These are phyloP conservation scores for Macroventuria anomochaeta DNA, from an alignment of 2,329 filamentous ascomycete genomes.

Conservation along the genomic window DNA sequence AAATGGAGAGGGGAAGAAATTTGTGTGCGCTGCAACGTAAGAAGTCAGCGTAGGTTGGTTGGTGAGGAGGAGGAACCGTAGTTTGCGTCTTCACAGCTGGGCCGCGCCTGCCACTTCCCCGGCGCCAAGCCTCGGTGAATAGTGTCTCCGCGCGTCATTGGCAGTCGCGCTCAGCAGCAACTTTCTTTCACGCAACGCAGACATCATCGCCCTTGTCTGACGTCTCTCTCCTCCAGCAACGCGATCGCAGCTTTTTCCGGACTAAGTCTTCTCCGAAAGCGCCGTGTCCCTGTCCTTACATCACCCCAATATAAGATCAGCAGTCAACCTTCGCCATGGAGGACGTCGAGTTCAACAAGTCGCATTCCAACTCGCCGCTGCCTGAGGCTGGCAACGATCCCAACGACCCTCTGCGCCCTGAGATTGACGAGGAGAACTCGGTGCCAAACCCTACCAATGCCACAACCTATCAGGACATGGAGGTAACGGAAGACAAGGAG, in stretches of 20 bases:
- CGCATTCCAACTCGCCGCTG: constrained; percentile 49
- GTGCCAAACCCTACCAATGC: constrained; percentile 53
- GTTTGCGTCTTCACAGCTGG: constrained; percentile 1
- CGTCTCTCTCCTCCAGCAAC: constrained; percentile 1
- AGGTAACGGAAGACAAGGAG: constrained; percentile 50
- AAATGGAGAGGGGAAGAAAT: neutral
- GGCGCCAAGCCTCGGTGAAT: constrained; percentile 25
- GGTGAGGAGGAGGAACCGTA: neutral
- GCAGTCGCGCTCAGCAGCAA: constrained; percentile 26
- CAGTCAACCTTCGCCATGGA: constrained; percentile 44
- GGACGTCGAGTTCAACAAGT: constrained; percentile 51
- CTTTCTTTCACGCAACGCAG: constrained; percentile 20
- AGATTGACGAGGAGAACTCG: constrained; percentile 58
- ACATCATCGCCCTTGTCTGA: constrained; percentile 8
- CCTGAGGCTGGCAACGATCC: constrained; percentile 58
- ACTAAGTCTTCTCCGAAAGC: too few species aligned
- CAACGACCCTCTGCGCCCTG: constrained; percentile 54
- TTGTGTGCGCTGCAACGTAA: neutral
- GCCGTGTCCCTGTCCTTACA: constrained; percentile 2
- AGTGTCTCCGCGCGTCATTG: constrained; percentile 32
- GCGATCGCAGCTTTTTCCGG: neutral
- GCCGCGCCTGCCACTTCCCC: constrained; percentile 8
- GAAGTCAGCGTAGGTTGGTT: neutral
- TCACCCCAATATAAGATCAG: neutral
- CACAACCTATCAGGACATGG: constrained; percentile 54